Evolutionary conservation across 2,329 filamentous ascomycete species (phyloP).

Genomic region (Pyrenochaeta sp.): DNA sequence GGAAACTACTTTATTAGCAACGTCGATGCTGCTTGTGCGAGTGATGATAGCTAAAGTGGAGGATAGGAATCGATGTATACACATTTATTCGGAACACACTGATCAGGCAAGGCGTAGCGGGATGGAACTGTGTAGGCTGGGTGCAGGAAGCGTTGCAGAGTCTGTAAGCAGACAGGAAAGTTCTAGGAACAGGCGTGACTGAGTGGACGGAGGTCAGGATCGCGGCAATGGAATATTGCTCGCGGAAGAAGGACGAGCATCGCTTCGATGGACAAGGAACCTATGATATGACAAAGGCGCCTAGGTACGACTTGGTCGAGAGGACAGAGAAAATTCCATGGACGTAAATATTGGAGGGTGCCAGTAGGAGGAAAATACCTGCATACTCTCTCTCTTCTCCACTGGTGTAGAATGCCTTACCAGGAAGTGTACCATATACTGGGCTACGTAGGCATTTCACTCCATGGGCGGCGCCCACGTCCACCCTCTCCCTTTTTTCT

Average conservation of each 20-base stretch:
- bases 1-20: constrained; percentile 9
- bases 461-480: too few relatives aligned
- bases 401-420: too few relatives aligned
- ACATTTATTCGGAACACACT: constrained; percentile 8
- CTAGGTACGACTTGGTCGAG: constrained; percentile 48
- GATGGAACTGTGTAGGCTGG: constrained; percentile 56
- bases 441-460: too few relatives aligned
- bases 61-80: constrained; percentile 5
- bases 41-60: constrained; percentile 16
- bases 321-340: constrained; percentile 9
- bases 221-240: constrained; percentile 50
- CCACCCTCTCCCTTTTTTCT: too few relatives aligned
- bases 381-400: too few relatives aligned
- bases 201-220: constrained; percentile 40
- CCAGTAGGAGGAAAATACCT: too few relatives aligned
- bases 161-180: constrained; percentile 36
- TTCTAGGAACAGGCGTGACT: constrained; percentile 38
- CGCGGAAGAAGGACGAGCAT: constrained; percentile 50
- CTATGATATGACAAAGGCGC: constrained; percentile 37
- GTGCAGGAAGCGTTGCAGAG: constrained; percentile 51
- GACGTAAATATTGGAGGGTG: too few relatives aligned
- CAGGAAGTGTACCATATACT: too few relatives aligned
- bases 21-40: constrained; percentile 12
- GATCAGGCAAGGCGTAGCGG: constrained; percentile 27
- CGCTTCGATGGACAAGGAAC: constrained; percentile 50